These are phyloP conservation scores for Cladophialophora carrionii DNA, from an alignment of 2,329 filamentous ascomycete genomes.

Conservation along the genomic window DNA sequence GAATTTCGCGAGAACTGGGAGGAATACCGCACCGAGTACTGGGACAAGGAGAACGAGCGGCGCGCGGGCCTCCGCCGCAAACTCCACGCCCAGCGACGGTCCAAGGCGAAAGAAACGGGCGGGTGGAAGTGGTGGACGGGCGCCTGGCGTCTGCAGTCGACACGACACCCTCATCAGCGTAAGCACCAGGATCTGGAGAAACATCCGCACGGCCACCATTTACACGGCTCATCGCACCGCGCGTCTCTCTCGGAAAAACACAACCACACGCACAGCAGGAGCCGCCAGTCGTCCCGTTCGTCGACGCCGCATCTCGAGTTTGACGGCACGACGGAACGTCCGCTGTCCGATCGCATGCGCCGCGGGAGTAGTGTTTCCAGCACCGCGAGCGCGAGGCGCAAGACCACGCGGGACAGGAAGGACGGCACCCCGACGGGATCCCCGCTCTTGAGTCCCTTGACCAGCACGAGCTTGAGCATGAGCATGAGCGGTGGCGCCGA, in stretches of 20 bases:
- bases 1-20: slow-evolving; percentile 98
- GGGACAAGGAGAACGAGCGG: slow-evolving; percentile 94
- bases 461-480: slow-evolving; percentile 24
- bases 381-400: slow-evolving; percentile 33
- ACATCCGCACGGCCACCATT: slow-evolving; percentile 39
- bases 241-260: slow-evolving; percentile 16
- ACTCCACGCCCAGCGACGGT: slow-evolving; percentile 68
- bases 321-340: slow-evolving; percentile 26
- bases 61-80: slow-evolving; percentile 72
- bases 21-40: slow-evolving; percentile 88
- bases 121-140: slow-evolving; percentile 87
- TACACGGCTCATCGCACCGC: slow-evolving; percentile 24
- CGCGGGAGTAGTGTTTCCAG: slow-evolving; percentile 38
- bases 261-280: slow-evolving; percentile 34
- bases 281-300: slow-evolving; percentile 35
- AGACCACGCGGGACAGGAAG: slow-evolving; percentile 17
- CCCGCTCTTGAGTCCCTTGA: slow-evolving; percentile 27
- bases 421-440: slow-evolving; percentile 11
- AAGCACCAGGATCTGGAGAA: slow-evolving; percentile 39
- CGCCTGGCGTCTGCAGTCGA: slow-evolving; percentile 56
- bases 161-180: slow-evolving; percentile 12
- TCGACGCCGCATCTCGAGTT: slow-evolving; percentile 36
- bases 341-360: slow-evolving; percentile 31
- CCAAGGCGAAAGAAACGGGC: slow-evolving; percentile 66
- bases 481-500: slow-evolving; percentile 20